Base-by-base conservation (phyloP, 768 basidiomycete genomes). In the Boletus speciosus region DNA sequence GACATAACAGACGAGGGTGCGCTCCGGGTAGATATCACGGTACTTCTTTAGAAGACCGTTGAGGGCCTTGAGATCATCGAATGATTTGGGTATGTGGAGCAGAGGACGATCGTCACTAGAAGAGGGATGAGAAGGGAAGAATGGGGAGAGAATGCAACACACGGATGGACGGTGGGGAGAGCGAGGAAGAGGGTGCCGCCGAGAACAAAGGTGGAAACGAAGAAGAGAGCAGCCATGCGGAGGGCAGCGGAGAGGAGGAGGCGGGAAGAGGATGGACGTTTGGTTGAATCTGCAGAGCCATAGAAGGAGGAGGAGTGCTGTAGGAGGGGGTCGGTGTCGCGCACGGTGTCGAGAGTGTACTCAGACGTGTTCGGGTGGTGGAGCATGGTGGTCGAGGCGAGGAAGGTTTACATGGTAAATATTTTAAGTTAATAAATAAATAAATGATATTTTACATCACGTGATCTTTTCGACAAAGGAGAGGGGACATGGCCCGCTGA, bases 11-110 rank as follows among this genome's bases (percentile, higher is more conserved):
- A 94, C 69, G 46, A 97, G 74, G 57, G 95, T 90, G 45, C 93
- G 82, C 70, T 79, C 82, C 4, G 92, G 93, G 68, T 93, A 91
- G 58, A 91, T 87, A 54, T 88, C 84, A 45, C 93, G 81, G 73
- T 98, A 98, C 68, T 96, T 96, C 78, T 93, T 93, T 37, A 94
- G 76, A 6, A 95, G 83, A 21, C 68, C 75, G 66, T 98, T 97
- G 48, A 98, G 80, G 7, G 82, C 84, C 66, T 98, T 85, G 11
- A 98, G 78, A 67, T 98, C 85, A 19, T 77, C 79, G 61, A 98
- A 98, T 4, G 88, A 90, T 67, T 88, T 91, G 12, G 96, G 96
- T 49, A 98, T 81, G 61, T 83, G 86, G 25, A 98, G 77, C 29
- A 80, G 66, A 0, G 82, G 83, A 36, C 85, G 82, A 75, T 98